Base-by-base conservation (phyloP, 139 green algal species). In the Coccomyxa sp. region DNA sequence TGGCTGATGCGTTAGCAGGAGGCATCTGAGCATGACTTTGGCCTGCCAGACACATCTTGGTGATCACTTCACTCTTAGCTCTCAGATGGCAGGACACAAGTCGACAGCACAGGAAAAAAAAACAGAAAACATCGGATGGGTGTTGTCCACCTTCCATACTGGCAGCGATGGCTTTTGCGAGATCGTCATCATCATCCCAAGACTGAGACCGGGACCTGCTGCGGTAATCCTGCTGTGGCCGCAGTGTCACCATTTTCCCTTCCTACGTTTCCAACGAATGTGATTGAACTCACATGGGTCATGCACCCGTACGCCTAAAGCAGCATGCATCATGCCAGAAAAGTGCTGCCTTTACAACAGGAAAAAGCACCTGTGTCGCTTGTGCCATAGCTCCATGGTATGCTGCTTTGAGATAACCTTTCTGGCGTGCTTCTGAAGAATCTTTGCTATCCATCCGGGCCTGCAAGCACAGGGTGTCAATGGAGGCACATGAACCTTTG, bases 121-220 rank as follows among this genome's bases (percentile, higher is more conserved):
- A 14, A 21, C 63, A 71, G 63, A 21, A 28, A 9, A 21, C 63
- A 71, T 71, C 1, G 63, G 21, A 25, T 71, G 21, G 63, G 63
- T 71, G 63, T 71, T 30, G 25, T 28, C 81, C 51, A 12, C 82
- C 85, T 30, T 82, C 84, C 77, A 94, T 82, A 82, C 86, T 92
- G 81, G 92, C 92, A 32, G 90, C 90, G 74, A 95, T 94, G 57
- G 92, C 92, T 17, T 87, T 83, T 58, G 89, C 87, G 60, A 95
- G 78, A 63, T 96, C 91, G 13, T 87, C 83, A 78, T 95, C 91
- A 13, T 91, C 90, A 58, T 91, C 84, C 21, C 75, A 18, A 25
- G 83, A 66, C 66, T 63, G 21, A 31, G 59, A 31, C 60, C 60
- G 63, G 63, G 66, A 58, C 76, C 31, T 51, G 38, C 82, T 82